phyloP scores from a whole-genome alignment of 495 filamentous ascomycete species.

The Tuber borchii region DNA sequence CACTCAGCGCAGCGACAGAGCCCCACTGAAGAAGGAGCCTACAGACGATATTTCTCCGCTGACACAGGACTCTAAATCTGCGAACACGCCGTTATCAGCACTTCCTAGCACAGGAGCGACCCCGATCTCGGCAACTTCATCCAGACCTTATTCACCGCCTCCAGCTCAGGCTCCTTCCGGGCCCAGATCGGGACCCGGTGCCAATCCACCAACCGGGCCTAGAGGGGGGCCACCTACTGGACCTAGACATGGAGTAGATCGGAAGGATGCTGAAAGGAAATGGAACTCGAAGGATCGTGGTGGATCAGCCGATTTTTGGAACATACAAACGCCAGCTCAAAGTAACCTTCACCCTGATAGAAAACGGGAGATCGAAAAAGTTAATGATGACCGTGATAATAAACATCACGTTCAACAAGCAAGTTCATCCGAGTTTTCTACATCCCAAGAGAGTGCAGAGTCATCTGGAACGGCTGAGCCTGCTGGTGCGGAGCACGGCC shows the following conservation, averaged over 20 bases:
- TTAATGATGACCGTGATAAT: constrained; percentile 32
- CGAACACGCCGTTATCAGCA: constrained; percentile 25
- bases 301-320: constrained; percentile 35
- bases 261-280: constrained; percentile 36
- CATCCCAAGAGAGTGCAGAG: constrained; percentile 19
- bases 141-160: constrained; percentile 35
- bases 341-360: constrained; percentile 34
- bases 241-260: constrained; percentile 27
- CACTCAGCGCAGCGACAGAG: constrained; percentile 26
- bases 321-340: constrained; percentile 15
- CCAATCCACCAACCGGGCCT: constrained; percentile 37
- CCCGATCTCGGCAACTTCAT: constrained; percentile 33
- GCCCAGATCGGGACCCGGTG: constrained; percentile 22
- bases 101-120: constrained; percentile 24
- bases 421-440: constrained; percentile 19
- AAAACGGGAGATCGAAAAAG: constrained; percentile 39
- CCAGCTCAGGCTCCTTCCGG: constrained; percentile 29
- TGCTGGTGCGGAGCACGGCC: constrained; percentile 6
- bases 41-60: constrained; percentile 35
- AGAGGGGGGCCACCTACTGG: constrained; percentile 35
- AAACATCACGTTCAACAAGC: constrained; percentile 25
- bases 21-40: constrained; percentile 24
- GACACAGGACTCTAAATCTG: constrained; percentile 23
- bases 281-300: constrained; percentile 27
- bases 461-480: background rate